These are phyloP conservation scores for Phaeodactylum tricornutum DNA, from an alignment of 108 stramenopile genomes.

Conservation along the genomic window DNA sequence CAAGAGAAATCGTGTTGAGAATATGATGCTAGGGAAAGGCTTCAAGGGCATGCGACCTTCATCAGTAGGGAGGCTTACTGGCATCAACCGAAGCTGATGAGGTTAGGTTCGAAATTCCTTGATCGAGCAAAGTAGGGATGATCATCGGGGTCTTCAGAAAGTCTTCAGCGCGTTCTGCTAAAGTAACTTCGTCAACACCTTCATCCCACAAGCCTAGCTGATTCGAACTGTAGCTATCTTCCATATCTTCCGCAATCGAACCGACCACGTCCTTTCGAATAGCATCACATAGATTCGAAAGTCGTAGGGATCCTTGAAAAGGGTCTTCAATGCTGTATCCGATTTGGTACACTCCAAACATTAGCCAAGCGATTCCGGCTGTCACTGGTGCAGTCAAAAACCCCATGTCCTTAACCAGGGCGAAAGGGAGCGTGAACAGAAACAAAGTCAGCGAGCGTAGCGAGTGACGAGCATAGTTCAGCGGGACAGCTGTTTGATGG, in stretches of 20 bases:
- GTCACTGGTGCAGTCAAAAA: conserved; percentile 71
- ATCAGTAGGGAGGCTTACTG: too few relatives aligned
- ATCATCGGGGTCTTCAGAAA: too few relatives aligned
- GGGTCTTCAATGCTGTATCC: conserved; percentile 87
- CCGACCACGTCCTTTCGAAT: conserved; percentile 51
- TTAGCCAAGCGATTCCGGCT: conserved; percentile 69
- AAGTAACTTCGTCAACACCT: too few relatives aligned
- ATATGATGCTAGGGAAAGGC: too few relatives aligned
- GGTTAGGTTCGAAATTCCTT: too few relatives aligned
- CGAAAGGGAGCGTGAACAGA: conserved; percentile 76
- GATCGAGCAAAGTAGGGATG: too few relatives aligned
- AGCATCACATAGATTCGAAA: conserved; percentile 49
- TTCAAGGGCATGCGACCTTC: too few relatives aligned
- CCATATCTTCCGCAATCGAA: background rate
- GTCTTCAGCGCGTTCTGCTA: too few relatives aligned
- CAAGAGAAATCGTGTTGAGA: too few relatives aligned
- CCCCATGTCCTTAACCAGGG: conserved; percentile 60
- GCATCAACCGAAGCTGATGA: too few relatives aligned
- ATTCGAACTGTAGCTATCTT: too few relatives aligned
- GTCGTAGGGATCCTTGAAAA: conserved; percentile 61
- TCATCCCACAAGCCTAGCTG: too few relatives aligned
- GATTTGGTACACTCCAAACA: conserved; percentile 90
- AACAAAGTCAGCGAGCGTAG: conserved; percentile 72
- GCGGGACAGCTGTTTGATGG: conserved; percentile 84
- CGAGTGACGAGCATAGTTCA: conserved; percentile 84